Base-by-base conservation (phyloP, 371 early-diverging fungal genomes). In the Saksenaea vasiformis region DNA sequence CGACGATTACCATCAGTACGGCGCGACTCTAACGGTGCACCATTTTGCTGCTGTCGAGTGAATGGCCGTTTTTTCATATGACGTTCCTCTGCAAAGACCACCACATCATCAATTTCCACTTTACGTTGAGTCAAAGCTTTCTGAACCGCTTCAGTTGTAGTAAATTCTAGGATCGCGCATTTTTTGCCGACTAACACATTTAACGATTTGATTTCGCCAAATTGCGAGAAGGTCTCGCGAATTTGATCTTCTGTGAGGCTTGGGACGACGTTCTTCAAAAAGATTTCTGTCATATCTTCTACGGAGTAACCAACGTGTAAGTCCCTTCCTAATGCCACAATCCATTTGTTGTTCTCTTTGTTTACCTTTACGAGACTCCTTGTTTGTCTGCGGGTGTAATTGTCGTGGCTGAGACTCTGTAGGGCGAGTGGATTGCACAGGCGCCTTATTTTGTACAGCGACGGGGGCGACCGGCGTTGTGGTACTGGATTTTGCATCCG, bases 11-110 rank as follows among this genome's bases (percentile, higher is more conserved):
- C 26, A 17, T 59, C 64, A 54, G 44, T 56, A 37, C 56, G 61
- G 22, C 68, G 68, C 3, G 51, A 17, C 13, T 68, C 68, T 39
- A 38, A 63, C 8, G 58, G 39, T 11, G 14, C 34, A 22, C 58
- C 59, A 38, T 43, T 60, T 11, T 26, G 41, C 24, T 56, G 64
- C 36, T 61, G 66, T 27, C 64, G 64, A n/a, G 35, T 15, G 43
- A 44, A 64, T 11, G 54, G 19, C 51, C 79, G 77, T 47, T 22
- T 47, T 22, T 47, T 47, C 9, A 22, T 22, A 22, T 47, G 51
- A 51, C 82, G 78, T 58, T 81, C 82, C 63, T 81, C 82, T 11
- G 77, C 79, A 22, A 72, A 39, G 0, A 78, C 78, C 15, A 56
- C 44, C 1, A 58, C 44, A 7, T 60, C 58, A n/a, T 65, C 67